These are phyloP conservation scores for Tuber magnatum DNA, from an alignment of 495 filamentous ascomycete species.

Conservation along the genomic window DNA sequence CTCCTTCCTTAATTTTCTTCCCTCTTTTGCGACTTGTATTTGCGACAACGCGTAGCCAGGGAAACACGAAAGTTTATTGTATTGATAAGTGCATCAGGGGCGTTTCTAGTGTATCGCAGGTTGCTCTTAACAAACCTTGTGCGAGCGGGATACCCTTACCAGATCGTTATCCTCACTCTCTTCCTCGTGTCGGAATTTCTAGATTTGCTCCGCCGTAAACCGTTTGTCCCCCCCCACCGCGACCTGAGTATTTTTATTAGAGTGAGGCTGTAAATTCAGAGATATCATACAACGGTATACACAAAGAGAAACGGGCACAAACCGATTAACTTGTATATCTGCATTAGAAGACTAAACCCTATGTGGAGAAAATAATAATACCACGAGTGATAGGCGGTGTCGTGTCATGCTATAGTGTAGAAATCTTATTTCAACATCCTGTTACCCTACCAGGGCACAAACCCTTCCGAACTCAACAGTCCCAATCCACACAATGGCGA, in stretches of 20 bases:
- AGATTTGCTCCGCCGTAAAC: not conserved
- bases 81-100: not conserved
- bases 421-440: not conserved
- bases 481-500: constrained; percentile 23
- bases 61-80: not conserved
- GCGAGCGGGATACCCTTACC: not conserved
- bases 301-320: not conserved
- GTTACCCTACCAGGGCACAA: constrained; percentile 16
- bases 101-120: not conserved
- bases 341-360: not conserved
- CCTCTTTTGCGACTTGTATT: constrained; percentile 3
- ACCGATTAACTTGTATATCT: not conserved
- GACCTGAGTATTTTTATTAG: not conserved
- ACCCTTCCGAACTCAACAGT: constrained; percentile 21
- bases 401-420: not conserved
- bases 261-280: not conserved
- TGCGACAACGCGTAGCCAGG: not conserved
- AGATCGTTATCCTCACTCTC: not conserved
- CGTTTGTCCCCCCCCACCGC: not conserved
- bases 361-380: not conserved
- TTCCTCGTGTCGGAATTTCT: not conserved
- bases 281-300: not conserved
- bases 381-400: not conserved
- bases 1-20: constrained; percentile 14
- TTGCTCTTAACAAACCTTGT: not conserved